Conservation (phyloP, 2,329 filamentous ascomycete genomes). For the Aplosporella prunicola region DNA sequence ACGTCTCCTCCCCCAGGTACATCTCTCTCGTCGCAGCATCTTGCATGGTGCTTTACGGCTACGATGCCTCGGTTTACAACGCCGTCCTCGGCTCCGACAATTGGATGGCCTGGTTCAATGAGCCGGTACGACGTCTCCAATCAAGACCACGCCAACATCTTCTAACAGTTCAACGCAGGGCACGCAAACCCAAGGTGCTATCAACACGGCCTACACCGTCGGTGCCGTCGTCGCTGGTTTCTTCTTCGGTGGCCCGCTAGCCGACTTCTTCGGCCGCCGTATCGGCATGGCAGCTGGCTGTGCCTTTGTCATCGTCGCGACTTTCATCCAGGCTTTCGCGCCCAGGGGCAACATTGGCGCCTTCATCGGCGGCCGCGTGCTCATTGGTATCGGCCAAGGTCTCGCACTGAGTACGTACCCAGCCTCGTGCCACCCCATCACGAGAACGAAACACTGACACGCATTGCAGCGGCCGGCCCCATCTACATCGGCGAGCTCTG, state of each 20-base stretch:
- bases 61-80: conserved; percentile 67
- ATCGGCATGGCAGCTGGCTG: conserved; percentile 57
- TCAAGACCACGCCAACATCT: background rate
- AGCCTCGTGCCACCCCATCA: background rate
- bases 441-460: background rate
- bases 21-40: conserved; percentile 60
- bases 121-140: conserved; percentile 20
- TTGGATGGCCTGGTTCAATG: conserved; percentile 56
- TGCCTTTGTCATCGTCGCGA: conserved; percentile 55
- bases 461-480: conserved; percentile 48
- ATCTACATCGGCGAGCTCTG: conserved; percentile 64
- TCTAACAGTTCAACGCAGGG: conserved; percentile 9
- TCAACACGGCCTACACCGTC: conserved; percentile 63
- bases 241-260: conserved; percentile 56
- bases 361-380: conserved; percentile 59
- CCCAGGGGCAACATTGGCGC: conserved; percentile 51
- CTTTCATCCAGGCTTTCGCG: conserved; percentile 58
- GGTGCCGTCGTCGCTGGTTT: conserved; percentile 61
- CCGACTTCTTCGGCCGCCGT: conserved; percentile 54
- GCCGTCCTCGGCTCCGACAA: conserved; percentile 58
- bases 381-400: conserved; percentile 63
- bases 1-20: conserved; percentile 40
- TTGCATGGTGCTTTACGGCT: conserved; percentile 67
- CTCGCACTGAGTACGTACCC: conserved; percentile 48
- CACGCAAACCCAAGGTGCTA: conserved; percentile 41